phyloP scores from a whole-genome alignment of 352 stramenopile species.

The Globisporangium camurandrum region DNA sequence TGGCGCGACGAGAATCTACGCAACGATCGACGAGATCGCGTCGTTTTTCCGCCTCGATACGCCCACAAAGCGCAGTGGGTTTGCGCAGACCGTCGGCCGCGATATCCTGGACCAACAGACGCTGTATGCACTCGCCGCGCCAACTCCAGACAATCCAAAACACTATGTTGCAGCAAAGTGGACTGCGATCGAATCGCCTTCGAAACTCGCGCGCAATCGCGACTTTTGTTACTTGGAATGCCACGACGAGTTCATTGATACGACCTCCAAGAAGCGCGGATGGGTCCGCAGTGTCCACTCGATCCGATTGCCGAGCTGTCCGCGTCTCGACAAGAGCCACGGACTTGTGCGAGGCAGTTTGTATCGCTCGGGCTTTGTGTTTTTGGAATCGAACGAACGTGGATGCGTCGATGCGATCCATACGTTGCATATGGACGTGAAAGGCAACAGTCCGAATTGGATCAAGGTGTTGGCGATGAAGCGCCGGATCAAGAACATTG shows the following conservation, averaged over 20 bases:
- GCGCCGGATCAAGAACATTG: slow-evolving; percentile 66
- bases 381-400: slow-evolving; percentile 48
- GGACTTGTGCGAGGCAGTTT: slow-evolving; percentile 61
- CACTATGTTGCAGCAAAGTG: slow-evolving; percentile 83
- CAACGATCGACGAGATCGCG: slow-evolving; percentile 71
- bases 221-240: slow-evolving; percentile 84
- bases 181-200: slow-evolving; percentile 68
- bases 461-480: slow-evolving; percentile 75
- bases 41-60: slow-evolving; percentile 79
- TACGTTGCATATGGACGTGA: slow-evolving; percentile 74
- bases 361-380: slow-evolving; percentile 76
- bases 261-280: slow-evolving; percentile 48
- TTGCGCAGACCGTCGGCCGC: slow-evolving; percentile 63
- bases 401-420: slow-evolving; percentile 63
- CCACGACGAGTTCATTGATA: slow-evolving; percentile 81
- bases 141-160: slow-evolving; percentile 66
- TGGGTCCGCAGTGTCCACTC: slow-evolving; percentile 79
- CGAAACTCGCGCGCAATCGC: slow-evolving; percentile 64
- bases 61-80: slow-evolving; percentile 56
- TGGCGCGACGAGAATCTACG: slow-evolving; percentile 60
- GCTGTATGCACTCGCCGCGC: slow-evolving; percentile 52
- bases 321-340: slow-evolving; percentile 40
- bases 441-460: slow-evolving; percentile 69
- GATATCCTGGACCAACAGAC: slow-evolving; percentile 78
- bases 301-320: slow-evolving; percentile 67